Evolutionary conservation across 2,329 filamentous ascomycete species (phyloP).

Genomic region (Blastomyces gilchristii): DNA sequence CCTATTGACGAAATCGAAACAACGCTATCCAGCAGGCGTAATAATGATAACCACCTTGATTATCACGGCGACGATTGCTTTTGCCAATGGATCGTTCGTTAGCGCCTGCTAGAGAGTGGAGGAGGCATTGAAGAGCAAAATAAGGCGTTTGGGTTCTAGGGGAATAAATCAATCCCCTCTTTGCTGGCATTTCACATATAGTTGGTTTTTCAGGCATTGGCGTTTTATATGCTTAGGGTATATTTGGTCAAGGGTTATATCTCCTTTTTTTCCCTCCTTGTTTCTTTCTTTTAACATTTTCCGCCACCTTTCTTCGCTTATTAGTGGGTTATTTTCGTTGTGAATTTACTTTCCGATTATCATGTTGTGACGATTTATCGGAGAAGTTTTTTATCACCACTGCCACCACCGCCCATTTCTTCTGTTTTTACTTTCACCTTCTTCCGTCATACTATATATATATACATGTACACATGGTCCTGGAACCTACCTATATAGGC

Average conservation of each 20-base stretch:
- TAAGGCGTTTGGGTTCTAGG: constrained; percentile 4
- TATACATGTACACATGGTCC: neutral
- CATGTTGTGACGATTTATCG: constrained; percentile 2
- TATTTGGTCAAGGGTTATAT: constrained; percentile 2
- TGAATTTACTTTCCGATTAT: neutral
- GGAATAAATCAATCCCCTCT: neutral
- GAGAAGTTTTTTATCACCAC: neutral
- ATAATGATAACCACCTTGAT: neutral
- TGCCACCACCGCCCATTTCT: neutral
- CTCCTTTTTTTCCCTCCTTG: neutral
- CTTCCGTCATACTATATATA: neutral
- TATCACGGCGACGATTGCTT: constrained; percentile 8
- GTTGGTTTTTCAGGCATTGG: constrained; percentile 1
- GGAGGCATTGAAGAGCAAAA: neutral
- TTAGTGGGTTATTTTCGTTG: neutral
- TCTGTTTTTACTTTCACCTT: neutral
- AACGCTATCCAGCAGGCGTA: constrained; percentile 10
- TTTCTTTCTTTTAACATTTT: neutral
- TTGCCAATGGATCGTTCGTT: constrained; percentile 15
- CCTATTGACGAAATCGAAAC: constrained; percentile 13
- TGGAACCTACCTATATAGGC: neutral
- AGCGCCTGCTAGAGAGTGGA: neutral
- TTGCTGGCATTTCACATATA: constrained; percentile 2
- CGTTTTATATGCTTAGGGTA: constrained; percentile 3
- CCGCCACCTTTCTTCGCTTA: neutral